Conservation (phyloP, 345 rosid genomes). For the Barbarea vulgaris region DNA sequence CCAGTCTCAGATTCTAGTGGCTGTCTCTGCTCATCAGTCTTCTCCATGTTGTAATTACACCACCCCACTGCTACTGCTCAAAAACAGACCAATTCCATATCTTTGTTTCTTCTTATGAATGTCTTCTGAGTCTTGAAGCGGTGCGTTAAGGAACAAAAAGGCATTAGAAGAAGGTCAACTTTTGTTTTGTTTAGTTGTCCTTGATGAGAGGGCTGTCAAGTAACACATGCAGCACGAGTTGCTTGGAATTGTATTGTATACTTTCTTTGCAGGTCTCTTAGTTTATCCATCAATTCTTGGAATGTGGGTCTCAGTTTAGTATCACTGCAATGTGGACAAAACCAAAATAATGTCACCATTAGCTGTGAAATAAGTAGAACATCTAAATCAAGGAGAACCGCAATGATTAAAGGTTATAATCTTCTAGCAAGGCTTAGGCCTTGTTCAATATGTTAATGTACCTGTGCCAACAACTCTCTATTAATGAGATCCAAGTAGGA, state of each 20-base stretch:
- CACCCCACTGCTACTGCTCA: conserved; percentile 23
- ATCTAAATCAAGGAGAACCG: conserved; percentile 10
- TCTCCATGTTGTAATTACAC: conserved; percentile 26
- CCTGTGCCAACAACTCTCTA: conserved; percentile 98
- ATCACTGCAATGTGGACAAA: conserved; percentile 56
- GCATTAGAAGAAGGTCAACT: neutral
- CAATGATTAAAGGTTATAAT: neutral
- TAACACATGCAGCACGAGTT: conserved; percentile 48
- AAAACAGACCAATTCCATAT: conserved; percentile 10
- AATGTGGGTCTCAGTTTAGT: conserved; percentile 72
- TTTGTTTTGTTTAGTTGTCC: conserved; percentile 43
- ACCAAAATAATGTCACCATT: conserved; percentile 9
- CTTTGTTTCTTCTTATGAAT: neutral
- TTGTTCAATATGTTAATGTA: conserved; percentile 33
- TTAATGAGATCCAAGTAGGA: conserved; percentile 77
- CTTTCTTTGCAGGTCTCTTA: conserved; percentile 79
- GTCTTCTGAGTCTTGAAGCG: neutral
- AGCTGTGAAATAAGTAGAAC: neutral
- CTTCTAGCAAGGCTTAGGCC: conserved; percentile 3
- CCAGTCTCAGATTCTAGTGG: conserved; percentile 5
- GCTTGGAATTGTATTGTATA: conserved; percentile 67
- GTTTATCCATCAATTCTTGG: conserved; percentile 83
- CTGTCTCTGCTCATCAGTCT: conserved; percentile 26
- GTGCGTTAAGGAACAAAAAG: conserved; percentile 15
- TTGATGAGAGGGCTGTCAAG: conserved; percentile 53